Evolutionary conservation across 1,284 basidiomycete species (phyloP), one percentile per base, ranked within the genome.

Genomic region (Boletus sp.): DNA sequence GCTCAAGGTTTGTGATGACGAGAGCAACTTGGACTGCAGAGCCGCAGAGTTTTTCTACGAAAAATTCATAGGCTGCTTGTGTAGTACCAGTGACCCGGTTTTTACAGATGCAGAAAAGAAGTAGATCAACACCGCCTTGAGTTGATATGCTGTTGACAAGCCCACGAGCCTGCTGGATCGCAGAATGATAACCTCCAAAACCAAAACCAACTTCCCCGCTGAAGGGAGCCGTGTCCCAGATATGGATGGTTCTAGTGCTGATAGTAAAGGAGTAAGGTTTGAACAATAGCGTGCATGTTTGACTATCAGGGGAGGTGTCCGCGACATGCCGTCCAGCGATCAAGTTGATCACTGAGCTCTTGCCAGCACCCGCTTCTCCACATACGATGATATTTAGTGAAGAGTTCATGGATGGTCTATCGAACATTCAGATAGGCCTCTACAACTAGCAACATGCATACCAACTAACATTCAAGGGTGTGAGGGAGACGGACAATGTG

Each of bases 171-270:
- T 76, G 66, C 28, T 71, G 67, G 58, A 81, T 72, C 2, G 77
- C 76, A 1, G 74, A 55, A 53, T 74, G 52, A 64, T 68, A 62
- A 61, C 69, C 51, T n/a, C n/a, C n/a, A n/a, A n/a, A n/a, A n/a
- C n/a, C n/a, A n/a, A n/a, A n/a, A n/a, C n/a, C n/a, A n/a, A n/a
- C n/a, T n/a, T n/a, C n/a, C n/a, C n/a, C n/a, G n/a, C n/a, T n/a
- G n/a, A n/a, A n/a, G n/a, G n/a, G n/a, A n/a, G n/a, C 73, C 3
- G 78, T 79, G 53, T 80, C 79, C 72, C 73, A 81, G 54, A 81
- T 60, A 10, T 59, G 66, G 54, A 71, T 57, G 21, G 31, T 47
- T 21, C 62, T 58, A 3, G 48, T 33, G 19, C 31, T 35, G 33
- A 70, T 64, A 5, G 56, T 11, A 57, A 77, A 70, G 4, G 37